These are phyloP conservation scores for Ligustrum vulgare DNA, from an alignment of 257 asterid genomes.

Conservation along the genomic window DNA sequence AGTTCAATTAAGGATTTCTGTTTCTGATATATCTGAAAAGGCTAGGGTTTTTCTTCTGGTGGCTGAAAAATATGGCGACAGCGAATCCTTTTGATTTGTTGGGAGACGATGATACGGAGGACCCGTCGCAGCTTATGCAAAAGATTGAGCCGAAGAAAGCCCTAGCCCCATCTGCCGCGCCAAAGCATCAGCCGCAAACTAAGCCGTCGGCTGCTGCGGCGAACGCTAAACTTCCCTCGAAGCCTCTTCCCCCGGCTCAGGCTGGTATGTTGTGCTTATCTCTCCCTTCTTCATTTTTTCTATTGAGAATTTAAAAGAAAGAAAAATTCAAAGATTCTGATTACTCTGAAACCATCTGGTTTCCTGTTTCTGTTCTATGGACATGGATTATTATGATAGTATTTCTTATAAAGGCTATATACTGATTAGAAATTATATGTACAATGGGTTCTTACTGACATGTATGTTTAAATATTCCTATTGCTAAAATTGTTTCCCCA, in stretches of 20 bases:
- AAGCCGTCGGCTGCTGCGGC: constrained; percentile 35
- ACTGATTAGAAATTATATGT: background rate
- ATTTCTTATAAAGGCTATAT: background rate
- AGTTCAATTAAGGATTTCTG: constrained; percentile 19
- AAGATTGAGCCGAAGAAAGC: constrained; percentile 59
- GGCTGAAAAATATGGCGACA: constrained; percentile 60
- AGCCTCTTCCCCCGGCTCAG: constrained; percentile 78
- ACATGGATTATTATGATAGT: background rate
- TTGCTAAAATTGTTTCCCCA: background rate
- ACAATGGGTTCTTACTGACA: background rate
- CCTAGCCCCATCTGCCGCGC: constrained; percentile 27
- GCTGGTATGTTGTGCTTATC: constrained; percentile 45
- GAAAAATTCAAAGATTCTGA: background rate
- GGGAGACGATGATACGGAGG: constrained; percentile 70
- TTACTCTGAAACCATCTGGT: background rate
- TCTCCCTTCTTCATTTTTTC: background rate
- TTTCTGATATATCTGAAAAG: constrained; percentile 16
- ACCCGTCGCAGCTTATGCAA: constrained; percentile 52
- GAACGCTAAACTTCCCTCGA: constrained; percentile 61
- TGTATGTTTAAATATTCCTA: background rate
- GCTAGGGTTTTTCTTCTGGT: constrained; percentile 19
- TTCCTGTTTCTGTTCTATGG: background rate
- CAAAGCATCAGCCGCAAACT: constrained; percentile 32
- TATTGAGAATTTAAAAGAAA: background rate
- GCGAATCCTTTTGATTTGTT: constrained; percentile 86